Base-by-base conservation (phyloP, 2,329 filamentous ascomycete species). In the Penicillium sp. region DNA sequence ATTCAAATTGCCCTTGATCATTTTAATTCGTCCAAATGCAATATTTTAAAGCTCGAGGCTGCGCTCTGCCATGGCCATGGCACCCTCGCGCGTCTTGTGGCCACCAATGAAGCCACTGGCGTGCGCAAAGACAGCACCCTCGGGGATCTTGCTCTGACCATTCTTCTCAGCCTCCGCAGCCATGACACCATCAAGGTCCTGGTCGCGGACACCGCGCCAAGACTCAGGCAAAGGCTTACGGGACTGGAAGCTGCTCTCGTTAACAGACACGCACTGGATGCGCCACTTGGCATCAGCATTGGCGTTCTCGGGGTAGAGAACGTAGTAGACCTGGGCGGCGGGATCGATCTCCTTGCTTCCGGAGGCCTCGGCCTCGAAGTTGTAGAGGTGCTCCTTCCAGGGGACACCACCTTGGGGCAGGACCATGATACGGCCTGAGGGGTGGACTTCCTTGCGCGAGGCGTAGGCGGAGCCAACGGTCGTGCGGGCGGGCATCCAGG, bases 351-450 rank as follows among this genome's bases (percentile, higher is more conserved):
- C 68, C 51, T 72, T 72, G 8, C 69, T 72, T 11, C 56, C 61
- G 0, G 63, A 62, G 7, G 67, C 65, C 67, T 87, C 81, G 64
- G 81, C 81, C 76, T 99, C 94, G 27, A 97, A 83, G 16, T 83
- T 86, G 77, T 96, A 97, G 16, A 99, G 82, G 73, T 99, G 94
- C 68, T 97, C 93, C 73, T 96, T 94, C 94, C 94, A 97, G 2
- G 93, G 93, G 56, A 93, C 69, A 14, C 77, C 89, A 54, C 88
- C 86, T 70, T 89, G 86, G 59, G 88, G 83, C 53, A 99, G 82
- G 24, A 97, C 87, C 66, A 97, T 80, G 56, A 97, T 84, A 58
- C 90, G 86, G 53, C 92, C 92, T 60, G 87, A 78, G 9, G 86
- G 68, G 70, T 96, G 89, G 68, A 85, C 83, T 62, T 88, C 79